Evolutionary conservation across 441 rosid genomes (phyloP), one percentile per base, ranked within the genome.

Genomic region (Metrosideros polymorpha): DNA sequence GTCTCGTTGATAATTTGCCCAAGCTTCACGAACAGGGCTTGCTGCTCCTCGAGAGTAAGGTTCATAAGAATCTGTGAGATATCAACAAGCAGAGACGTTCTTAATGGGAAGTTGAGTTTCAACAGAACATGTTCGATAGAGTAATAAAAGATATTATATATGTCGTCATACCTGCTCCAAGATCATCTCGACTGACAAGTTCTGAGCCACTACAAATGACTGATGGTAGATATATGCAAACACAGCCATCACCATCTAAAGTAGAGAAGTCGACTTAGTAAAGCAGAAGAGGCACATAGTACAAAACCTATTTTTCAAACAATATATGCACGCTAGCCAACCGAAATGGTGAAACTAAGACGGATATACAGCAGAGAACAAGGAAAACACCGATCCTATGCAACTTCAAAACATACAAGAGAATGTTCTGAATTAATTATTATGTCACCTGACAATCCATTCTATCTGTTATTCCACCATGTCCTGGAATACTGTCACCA

Each of bases 221-320:
- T 97, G 98, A 87, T 94, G 96, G 88, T 94, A 97, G 87, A 97
- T 94, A 88, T 94, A 97, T 50, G 98, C 97, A 89, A 96, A 97
- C 53, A 96, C 99, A 6, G 99, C 99, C 98, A 97, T 97, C 91
- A 96, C 96, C 99, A 97, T 97, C 99, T 97, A 92, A 88, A 89
- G 49, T 43, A 27, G 86, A 53, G 32, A 49, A 47, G 47, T 32
- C 15, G 43, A 85, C 56, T 84, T 86, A 53, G 29, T 30, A 53
- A 25, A 83, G 27, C 39, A 56, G 24, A 27, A 52, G 5, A 82
- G 39, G 49, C 47, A 30, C 6, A 12, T n/a, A 53, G 45, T 54
- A 53, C 79, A 19, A 85, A 57, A 24, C n/a, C 53, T 50, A 54
- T 53, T 66, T 71, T 47, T 71, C 79, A 39, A 43, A 39, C 79